Evolutionary conservation across 2,329 filamentous ascomycete species (phyloP).

Genomic region (Nigrospora osmanthi): DNA sequence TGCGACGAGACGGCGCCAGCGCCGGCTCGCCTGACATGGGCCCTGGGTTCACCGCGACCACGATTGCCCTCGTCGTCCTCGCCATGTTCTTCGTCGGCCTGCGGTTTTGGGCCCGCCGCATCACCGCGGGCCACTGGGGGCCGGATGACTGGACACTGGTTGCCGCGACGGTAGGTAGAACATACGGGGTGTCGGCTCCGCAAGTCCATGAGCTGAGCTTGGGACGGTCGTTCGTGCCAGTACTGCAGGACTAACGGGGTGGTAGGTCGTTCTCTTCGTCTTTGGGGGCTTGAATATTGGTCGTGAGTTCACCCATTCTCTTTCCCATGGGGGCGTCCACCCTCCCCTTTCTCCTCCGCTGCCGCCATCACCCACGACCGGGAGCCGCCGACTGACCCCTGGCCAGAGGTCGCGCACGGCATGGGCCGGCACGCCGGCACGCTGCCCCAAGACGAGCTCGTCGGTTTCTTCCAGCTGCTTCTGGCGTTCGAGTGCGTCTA

Average conservation of each 20-base stretch:
- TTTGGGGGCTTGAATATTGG: conserved; percentile 8
- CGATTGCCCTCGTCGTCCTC: conserved; percentile 5
- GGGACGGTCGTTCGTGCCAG: no score
- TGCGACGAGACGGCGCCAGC: no score
- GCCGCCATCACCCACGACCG: not conserved
- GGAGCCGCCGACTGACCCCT: not conserved
- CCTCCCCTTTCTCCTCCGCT: not conserved
- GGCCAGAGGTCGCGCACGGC: conserved; percentile 7
- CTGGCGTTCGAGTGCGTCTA: conserved; percentile 9
- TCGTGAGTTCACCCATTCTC: conserved; percentile 3
- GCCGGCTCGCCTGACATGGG: not conserved
- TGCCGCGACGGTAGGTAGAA: conserved; percentile 4
- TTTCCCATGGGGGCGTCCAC: not conserved
- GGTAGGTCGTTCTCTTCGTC: conserved; percentile 3
- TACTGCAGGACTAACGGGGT: not conserved
- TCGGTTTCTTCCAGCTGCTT: conserved; percentile 6
- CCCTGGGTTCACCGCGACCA: not conserved
- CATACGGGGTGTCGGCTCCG: no score
- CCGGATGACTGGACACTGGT: conserved; percentile 6
- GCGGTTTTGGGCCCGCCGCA: conserved; percentile 8
- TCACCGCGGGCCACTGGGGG: conserved; percentile 3
- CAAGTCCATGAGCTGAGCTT: no score
- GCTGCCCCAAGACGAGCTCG: not conserved
- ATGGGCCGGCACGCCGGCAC: conserved; percentile 5
- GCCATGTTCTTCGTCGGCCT: conserved; percentile 5